Base-by-base conservation (phyloP, 2,329 filamentous ascomycete species). In the Paecilomyces sp. region DNA sequence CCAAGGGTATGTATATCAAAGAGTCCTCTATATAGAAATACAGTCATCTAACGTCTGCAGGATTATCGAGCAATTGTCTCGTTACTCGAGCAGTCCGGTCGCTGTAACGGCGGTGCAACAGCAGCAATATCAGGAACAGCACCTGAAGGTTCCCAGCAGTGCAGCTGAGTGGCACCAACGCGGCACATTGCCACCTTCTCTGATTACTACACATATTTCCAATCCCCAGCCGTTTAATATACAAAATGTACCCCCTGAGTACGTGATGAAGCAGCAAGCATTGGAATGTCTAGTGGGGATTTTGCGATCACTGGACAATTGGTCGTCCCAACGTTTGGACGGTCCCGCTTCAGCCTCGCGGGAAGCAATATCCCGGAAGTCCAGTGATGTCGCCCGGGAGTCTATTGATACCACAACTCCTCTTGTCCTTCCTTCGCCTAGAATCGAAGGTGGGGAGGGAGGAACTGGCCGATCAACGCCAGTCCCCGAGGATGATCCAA, bases 51-150 rank as follows among this genome's bases (percentile, higher is more conserved):
- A 65, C 55, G 58, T 18, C 36, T 59, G 57, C 55, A 88, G 85
- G 22, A 88, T 97, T 58, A 92, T 99, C 56, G 95, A 99, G 73
- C 92, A 97, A 74, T 79, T 99, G 18, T 94, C 93, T 33, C 89
- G 88, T 67, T 89, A 96, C 67, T 90, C 92, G 1, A 94, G 89
- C 57, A 83, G 87, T 9, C 88, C 92, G 0, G 87, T 96, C 3
- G 74, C 86, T 9, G 85, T 96, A 47, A 91, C 87, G 1, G 80
- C 88, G 1, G 75, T 86, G 33, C 90, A 96, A 66, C 91, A 97
- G 72, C 90, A 95, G 69, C 85, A 88, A 36, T 97, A 93, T 65
- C 89, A 93, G 70, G 93, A 97, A 56, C 85, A 87, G 64, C 86
- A 87, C 61, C 79, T 84, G 28, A 90, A 83, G 66, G 71, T 84